Percentiles rank a stretch among this genome's conserved stretches.
These are phyloP conservation scores for Petrea volubilis DNA, from an alignment of 257 asterid genomes.

Conservation along the genomic window DNA sequence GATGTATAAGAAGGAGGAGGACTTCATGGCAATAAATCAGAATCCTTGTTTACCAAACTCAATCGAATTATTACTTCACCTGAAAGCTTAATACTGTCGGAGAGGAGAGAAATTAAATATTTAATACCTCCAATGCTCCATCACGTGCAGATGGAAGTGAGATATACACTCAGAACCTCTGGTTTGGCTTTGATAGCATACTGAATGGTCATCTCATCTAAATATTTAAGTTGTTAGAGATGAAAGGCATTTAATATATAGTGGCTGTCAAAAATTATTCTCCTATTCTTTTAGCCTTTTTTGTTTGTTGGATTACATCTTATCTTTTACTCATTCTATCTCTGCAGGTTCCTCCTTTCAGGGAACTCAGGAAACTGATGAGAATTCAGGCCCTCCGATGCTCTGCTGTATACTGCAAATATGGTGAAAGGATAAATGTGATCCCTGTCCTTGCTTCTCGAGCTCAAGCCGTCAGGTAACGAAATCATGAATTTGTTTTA, in stretches of 20 bases:
- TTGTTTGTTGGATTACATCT: background rate
- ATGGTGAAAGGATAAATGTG: constrained; percentile 57
- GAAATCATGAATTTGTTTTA: background rate
- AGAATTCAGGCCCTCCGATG: constrained; percentile 80
- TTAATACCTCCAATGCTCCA: too few species aligned
- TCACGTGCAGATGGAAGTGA: too few species aligned
- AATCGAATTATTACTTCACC: too few species aligned
- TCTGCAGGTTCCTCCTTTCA: constrained; percentile 61
- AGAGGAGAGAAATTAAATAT: too few species aligned
- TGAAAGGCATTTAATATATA: too few species aligned
- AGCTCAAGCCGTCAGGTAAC: constrained; percentile 74
- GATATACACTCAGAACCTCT: too few species aligned
- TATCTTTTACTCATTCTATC: background rate
- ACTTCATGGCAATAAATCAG: background rate
- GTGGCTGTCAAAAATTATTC: too few species aligned
- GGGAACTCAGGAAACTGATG: constrained; percentile 60
- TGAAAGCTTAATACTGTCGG: too few species aligned
- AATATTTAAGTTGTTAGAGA: too few species aligned
- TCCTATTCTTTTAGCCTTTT: too few species aligned
- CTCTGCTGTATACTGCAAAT: constrained; percentile 54
- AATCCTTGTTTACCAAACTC: background rate
- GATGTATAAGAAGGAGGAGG: background rate
- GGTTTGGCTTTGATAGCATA: too few species aligned
- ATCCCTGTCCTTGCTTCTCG: constrained; percentile 82
- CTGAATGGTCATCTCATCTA: too few species aligned